Base-by-base conservation (phyloP, 148 eudicot species). In the Camellia japonica region DNA sequence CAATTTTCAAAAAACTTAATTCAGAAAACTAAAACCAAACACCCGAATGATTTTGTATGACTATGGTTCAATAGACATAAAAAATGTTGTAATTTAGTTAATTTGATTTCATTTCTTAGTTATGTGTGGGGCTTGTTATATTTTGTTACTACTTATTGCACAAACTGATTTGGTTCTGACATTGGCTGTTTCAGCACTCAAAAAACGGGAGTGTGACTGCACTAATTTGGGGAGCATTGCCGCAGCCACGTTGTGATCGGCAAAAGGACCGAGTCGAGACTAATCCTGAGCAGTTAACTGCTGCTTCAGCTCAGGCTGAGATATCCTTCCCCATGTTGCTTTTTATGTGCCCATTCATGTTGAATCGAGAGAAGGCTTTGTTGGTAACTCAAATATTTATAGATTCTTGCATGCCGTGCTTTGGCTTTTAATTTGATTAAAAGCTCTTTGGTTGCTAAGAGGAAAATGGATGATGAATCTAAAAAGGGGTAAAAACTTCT, bases 241-340 rank as follows among this genome's bases (percentile, higher is more conserved):
- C 99, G 47, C 99, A 97, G 75, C 90, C 97, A 66, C 94, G 98
- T 63, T 94, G 91, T 70, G 99, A 97, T 88, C 86, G 99, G 80
- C 86, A 83, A 77, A 97, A 97, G 84, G 99, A 97, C 76, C 89
- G 98, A 77, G 99, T 97, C 49, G 99, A 97, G 89, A 97, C 99
- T 56, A 94, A 97, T 82, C 99, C 99, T 47, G 99, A 97, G 80
- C 98, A 97, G 85, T 83, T 94, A 85, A 92, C 98, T 81, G 99
- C 99, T 64, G 99, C 99, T 86, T 89, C 99, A 65, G 92, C 86
- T 71, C 85, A 89, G 82, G 99, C 99, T 77, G 98, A 97, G 85
- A 97, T 97, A 97, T 97, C 99, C 99, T 97, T 91, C 16, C 16
- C 20, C 83, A 9, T 69, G 63, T 82, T 75, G 20, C 56, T 82